Evolutionary conservation across 495 filamentous ascomycete species (phyloP), one percentile per base, ranked within the genome.

Genomic region (Penicillium riverlandense): DNA sequence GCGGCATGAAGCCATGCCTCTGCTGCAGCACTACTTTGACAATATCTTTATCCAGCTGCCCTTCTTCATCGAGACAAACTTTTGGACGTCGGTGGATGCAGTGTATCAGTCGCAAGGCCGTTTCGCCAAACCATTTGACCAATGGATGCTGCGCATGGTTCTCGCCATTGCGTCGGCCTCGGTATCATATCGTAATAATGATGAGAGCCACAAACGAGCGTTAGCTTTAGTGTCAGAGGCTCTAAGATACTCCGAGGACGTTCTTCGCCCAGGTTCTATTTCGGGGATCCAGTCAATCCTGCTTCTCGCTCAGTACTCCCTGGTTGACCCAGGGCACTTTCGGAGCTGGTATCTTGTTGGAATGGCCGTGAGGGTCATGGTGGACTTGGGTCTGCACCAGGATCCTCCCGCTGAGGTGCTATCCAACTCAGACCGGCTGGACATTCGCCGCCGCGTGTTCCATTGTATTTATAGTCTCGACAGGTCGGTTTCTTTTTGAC

Each of bases 291-390:
- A 95, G 61, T 85, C 88, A 1, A 76, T 95, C 31, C 57, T 95
- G 16, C 74, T 96, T 7, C 78, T 97, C 34, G 88, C 88, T 0
- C 76, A 89, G 47, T 97, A 96, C 63, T 81, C 89, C 6, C 83
- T 90, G 63, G 71, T 94, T 29, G 89, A 96, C 55, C 90, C 90
- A 11, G 74, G 77, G 32, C 89, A 90, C 57, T 94, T 95, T 57
- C 86, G 92, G 44, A 85, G 82, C 54, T 96, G 91, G 88, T 87
- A 88, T 45, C 61, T 96, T 40, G 84, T 95, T 41, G 91, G 90
- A 22, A 86, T 90, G 56, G 88, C 89, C 11, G 85, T 84, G 34
- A 78, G 90, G 40, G 86, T 84, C 14, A 82, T 88, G 55, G 74
- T 95, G 29, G 91, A 97, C 66, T 66, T 95, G 14, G 91, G 91